phyloP scores from a whole-genome alignment of 2,329 filamentous ascomycete genomes.

The Fusarium robinianum region DNA sequence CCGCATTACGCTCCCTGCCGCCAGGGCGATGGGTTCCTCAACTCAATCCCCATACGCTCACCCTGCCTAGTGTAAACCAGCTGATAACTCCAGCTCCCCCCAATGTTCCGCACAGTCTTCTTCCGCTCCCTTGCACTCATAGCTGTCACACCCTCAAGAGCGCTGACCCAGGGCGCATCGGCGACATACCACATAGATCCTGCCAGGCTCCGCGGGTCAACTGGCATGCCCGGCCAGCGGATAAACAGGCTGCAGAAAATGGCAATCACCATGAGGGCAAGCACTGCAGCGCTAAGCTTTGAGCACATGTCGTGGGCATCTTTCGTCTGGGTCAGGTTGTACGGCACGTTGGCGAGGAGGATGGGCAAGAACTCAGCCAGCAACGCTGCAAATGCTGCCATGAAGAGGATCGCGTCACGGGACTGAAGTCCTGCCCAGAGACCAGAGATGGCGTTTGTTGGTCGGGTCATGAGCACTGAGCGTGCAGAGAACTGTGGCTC shows the following conservation, averaged over 20 bases:
- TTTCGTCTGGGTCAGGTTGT: conserved; percentile 47
- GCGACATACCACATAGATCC: conserved; percentile 49
- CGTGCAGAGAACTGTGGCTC: conserved; percentile 40
- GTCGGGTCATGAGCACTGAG: conserved; percentile 48
- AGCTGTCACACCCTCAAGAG: conserved; percentile 21
- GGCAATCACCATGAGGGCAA: conserved; percentile 49
- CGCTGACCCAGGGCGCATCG: conserved; percentile 25
- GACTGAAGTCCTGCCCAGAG: conserved; percentile 34
- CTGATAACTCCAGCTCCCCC: conserved; percentile 26
- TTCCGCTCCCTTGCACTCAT: conserved; percentile 22
- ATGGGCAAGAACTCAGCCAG: conserved; percentile 54
- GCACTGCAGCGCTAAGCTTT: conserved; percentile 44
- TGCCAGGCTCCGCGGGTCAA: conserved; percentile 51
- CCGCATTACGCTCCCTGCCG: too few relatives aligned
- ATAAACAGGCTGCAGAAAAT: conserved; percentile 47
- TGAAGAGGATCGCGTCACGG: conserved; percentile 46
- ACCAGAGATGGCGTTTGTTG: conserved; percentile 51
- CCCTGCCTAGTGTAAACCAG: conserved; percentile 21
- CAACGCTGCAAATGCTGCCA: conserved; percentile 48
- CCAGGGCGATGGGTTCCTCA: too few relatives aligned
- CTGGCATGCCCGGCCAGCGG: conserved; percentile 49
- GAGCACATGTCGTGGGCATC: conserved; percentile 47
- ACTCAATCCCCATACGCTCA: conserved; percentile 26
- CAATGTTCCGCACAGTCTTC: conserved; percentile 17
- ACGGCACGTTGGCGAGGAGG: conserved; percentile 53